These are phyloP conservation scores for Laguncularia racemosa DNA, from an alignment of 345 rosid species.

Conservation along the genomic window DNA sequence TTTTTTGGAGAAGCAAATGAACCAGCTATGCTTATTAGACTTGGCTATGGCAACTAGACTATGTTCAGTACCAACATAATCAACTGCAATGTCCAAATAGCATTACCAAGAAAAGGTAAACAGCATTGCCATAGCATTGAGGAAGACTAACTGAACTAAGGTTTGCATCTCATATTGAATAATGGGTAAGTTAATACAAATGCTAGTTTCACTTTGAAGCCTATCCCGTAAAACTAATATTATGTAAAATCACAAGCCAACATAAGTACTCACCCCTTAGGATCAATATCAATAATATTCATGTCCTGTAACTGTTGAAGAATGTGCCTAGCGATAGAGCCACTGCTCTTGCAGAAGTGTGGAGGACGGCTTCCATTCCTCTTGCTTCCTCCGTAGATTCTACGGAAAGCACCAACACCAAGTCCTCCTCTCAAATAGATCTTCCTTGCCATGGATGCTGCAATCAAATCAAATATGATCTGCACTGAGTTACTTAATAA, in stretches of 20 bases:
- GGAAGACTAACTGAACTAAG: too few relatives aligned
- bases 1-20: too few relatives aligned
- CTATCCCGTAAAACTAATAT: not conserved
- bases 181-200: not conserved
- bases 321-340: slow-evolving; percentile 76
- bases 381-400: slow-evolving; percentile 85
- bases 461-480: not conserved
- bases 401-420: slow-evolving; percentile 79
- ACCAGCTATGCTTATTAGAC: too few relatives aligned
- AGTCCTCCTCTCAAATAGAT: slow-evolving; percentile 83
- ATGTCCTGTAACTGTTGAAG: slow-evolving; percentile 69
- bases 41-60: too few relatives aligned
- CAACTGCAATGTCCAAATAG: too few relatives aligned
- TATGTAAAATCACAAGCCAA: not conserved
- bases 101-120: too few relatives aligned
- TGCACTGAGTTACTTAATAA: not conserved
- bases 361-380: slow-evolving; percentile 83
- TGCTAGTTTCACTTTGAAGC: not conserved
- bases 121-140: too few relatives aligned
- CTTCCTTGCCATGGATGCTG: slow-evolving; percentile 93
- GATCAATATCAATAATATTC: slow-evolving; percentile 58
- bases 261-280: slow-evolving; percentile 42
- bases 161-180: not conserved
- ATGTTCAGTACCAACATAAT: too few relatives aligned
- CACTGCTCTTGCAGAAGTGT: slow-evolving; percentile 87